Base-by-base conservation (phyloP, 2,329 filamentous ascomycete species). In the Mariannaea sp. region DNA sequence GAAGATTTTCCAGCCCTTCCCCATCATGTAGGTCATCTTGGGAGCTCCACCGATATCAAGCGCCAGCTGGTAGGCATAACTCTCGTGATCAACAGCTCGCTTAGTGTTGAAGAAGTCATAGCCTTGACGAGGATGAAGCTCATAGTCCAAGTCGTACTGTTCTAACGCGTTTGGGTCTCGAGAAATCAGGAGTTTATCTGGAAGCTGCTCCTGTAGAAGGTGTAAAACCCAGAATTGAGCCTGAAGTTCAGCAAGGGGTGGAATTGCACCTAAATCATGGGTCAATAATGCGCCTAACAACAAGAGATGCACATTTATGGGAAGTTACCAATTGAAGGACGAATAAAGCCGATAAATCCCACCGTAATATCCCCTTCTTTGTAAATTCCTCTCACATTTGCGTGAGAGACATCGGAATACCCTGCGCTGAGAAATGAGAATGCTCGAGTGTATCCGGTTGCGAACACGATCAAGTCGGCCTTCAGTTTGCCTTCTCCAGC, bases 331-430 rank as follows among this genome's bases (percentile, higher is more conserved):
- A 77, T 70, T 9, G 71, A 67, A 3, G 77, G 78, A 0, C 78
- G 71, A 5, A 79, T 68, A 49, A 79, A 80, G 7, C 78, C 77
- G 42, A 80, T 76, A 57, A 76, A 80, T 3, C 70, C 76, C 0
- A 79, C 58, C 0, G 69, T 69, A 1, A 74, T 66, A 27, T 77
- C 71, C 3, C 65, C 66, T 3, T 62, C 49, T 20, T 68, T 70
- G 65, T 84, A 85, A 40, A 86, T 73, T 14, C 77, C 73, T n/a
- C 81, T 77, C 12, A 84, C 77, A 54, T 78, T 75, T 16, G 75
- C 68, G 40, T 82, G 76, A 41, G 75, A 67, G 6, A 79, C 75
- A 5, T 68, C 71, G 0, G 79, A 75, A 48, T 77, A 78, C 1
- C 60, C 60, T 1, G 61, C 55, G 12, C 67, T 60, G 7, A 80